Percentiles rank a stretch among this genome's conserved stretches.
Evolutionary conservation across 169 alveolate species (phyloP).

Genomic region (Eimeria praecox): DNA sequence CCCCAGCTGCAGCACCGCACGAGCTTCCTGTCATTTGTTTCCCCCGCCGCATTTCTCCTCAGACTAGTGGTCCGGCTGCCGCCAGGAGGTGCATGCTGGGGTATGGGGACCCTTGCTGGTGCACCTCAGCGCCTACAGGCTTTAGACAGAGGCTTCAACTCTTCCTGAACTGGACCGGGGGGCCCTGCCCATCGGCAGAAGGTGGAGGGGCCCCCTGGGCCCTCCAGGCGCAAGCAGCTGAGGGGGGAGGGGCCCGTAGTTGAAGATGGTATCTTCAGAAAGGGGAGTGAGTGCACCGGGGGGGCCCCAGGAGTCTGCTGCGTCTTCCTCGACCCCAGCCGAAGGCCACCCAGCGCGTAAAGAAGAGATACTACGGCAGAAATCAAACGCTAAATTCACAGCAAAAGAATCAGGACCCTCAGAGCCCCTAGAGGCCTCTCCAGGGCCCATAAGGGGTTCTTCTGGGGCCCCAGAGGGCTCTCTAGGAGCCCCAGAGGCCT

Average conservation of each 20-base stretch:
- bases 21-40: background rate
- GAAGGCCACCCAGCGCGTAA: background rate
- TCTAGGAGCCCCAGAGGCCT: background rate
- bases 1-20: background rate
- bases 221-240: background rate
- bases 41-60: background rate
- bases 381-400: background rate
- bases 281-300: background rate
- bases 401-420: too few relatives aligned
- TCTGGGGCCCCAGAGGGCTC: background rate
- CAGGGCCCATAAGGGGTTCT: background rate
- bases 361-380: background rate
- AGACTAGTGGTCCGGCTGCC: background rate
- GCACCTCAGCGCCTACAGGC: background rate
- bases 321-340: background rate
- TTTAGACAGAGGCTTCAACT: background rate
- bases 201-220: constrained; percentile 20
- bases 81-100: background rate
- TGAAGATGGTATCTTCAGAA: background rate
- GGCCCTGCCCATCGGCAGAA: background rate
- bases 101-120: constrained; percentile 17
- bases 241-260: background rate
- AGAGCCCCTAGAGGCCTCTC: background rate
- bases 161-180: background rate
- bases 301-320: background rate